Percentiles rank a stretch among this genome's conserved stretches.
Evolutionary conservation across 2,329 filamentous ascomycete species (phyloP).

Genomic region (Pestalotiopsis sp.): DNA sequence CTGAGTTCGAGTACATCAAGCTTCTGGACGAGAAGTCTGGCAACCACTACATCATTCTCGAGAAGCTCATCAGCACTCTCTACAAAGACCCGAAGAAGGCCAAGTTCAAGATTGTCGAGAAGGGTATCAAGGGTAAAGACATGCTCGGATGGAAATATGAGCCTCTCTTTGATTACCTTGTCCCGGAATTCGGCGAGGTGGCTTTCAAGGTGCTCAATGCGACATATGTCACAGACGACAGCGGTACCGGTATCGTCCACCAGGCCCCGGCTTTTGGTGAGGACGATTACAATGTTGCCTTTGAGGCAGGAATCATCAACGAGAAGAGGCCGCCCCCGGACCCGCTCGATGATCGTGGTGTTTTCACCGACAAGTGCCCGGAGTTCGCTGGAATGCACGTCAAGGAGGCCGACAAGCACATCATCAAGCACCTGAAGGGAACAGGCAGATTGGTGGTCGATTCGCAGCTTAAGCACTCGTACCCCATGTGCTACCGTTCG

Average conservation of each 20-base stretch:
- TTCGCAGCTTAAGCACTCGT: constrained; percentile 86
- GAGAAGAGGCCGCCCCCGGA: constrained; percentile 82
- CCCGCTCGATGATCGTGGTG: constrained; percentile 83
- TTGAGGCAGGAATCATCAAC: constrained; percentile 76
- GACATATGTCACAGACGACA: constrained; percentile 84
- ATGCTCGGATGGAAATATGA: constrained; percentile 90
- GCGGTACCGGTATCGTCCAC: constrained; percentile 92
- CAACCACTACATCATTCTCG: constrained; percentile 83
- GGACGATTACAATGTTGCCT: constrained; percentile 87
- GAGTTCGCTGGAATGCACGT: constrained; percentile 89
- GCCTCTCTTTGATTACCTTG: constrained; percentile 88
- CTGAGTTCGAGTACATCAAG: constrained; percentile 86
- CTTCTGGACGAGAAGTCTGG: constrained; percentile 81
- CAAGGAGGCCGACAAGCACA: constrained; percentile 89
- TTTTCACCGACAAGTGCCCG: constrained; percentile 74
- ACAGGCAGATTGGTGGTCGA: constrained; percentile 80
- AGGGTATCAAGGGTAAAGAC: constrained; percentile 73
- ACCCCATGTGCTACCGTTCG: constrained; percentile 93
- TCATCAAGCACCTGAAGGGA: constrained; percentile 85
- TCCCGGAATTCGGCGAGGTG: constrained; percentile 82
- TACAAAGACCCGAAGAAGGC: constrained; percentile 97
- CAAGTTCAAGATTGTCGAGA: constrained; percentile 82
- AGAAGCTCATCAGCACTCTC: constrained; percentile 77
- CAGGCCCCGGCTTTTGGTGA: constrained; percentile 93
- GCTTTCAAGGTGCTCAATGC: constrained; percentile 84